Percentiles rank a stretch among this genome's conserved stretches.
Evolutionary conservation across 2,329 filamentous ascomycete species (phyloP).

Genomic region (Arthroderma sp.): DNA sequence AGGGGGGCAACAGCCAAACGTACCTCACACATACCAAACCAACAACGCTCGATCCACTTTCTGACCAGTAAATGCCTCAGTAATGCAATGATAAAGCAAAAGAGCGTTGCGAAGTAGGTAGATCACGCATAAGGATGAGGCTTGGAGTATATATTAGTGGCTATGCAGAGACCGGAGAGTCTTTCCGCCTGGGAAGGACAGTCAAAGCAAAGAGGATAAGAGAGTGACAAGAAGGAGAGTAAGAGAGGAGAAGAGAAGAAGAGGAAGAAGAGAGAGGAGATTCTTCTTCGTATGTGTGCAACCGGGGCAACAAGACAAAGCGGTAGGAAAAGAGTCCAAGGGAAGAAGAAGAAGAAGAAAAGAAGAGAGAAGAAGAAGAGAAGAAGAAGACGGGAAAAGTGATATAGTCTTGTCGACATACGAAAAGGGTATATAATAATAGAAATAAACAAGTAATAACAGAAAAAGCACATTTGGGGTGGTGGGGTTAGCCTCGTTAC

Average conservation of each 20-base stretch:
- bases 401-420: not conserved
- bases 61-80: no score
- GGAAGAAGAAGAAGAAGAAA: not conserved
- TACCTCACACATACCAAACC: no score
- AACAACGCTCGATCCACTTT: no score
- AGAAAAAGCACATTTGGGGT: not conserved
- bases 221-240: not conserved
- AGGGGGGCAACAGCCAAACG: no score
- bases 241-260: not conserved
- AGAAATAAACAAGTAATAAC: not conserved
- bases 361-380: not conserved
- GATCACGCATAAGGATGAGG: no score
- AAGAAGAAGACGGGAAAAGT: not conserved
- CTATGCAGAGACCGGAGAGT: not conserved
- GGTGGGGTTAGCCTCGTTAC: no score
- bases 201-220: not conserved
- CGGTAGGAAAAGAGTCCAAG: not conserved
- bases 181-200: slow-evolving; percentile 17
- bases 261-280: not conserved
- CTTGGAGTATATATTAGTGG: not conserved
- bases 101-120: no score
- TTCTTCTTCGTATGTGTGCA: no score
- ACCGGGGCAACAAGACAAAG: no score
- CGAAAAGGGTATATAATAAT: no score
- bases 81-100: no score